Base-by-base conservation (phyloP, 1,284 basidiomycete genomes). In the Jaminaea rosea region DNA sequence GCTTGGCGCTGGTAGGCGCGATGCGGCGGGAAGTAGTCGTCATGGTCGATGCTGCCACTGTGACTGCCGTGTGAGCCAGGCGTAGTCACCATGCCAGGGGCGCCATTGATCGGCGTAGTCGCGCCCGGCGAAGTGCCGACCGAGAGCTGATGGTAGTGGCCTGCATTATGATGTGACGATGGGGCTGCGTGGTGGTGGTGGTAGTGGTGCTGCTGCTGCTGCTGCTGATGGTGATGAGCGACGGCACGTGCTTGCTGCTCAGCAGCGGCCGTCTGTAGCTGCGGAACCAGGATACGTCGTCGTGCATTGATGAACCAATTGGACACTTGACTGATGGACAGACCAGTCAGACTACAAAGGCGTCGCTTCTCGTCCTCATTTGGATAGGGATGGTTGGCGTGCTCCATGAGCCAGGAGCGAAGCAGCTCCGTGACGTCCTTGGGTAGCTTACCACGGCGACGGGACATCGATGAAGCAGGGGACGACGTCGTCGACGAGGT, bases 311-410 rank as follows among this genome's bases (percentile, higher is more conserved):
- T 70, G 46, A 72, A 70, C 66, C 65, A 68, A 27, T 71, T 70
- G 21, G 55, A 63, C 4, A 90, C 86, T 75, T 90, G 87, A 73
- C 81, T 84, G 83, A 90, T 88, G 73, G 83, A 86, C 58, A 91
- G 77, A 13, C 86, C 86, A 0, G 87, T 91, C 46, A 84, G 83
- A 65, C 84, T 81, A 76, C 88, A 90, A 55, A 91, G 77, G 67
- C 85, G 83, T 67, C 88, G 87, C 77, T 91, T 91, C 78, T 91
- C 88, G 62, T 89, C 86, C 71, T 91, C 87, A 58, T 83, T 85
- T 21, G 88, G 88, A 72, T 91, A 91, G 8, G 88, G 88, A 65
- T 91, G 87, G 69, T 87, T 85, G 2, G 85, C 85, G 70, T 91
- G 87, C 55, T 84, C 82, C 67, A 91, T 84, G 32, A 91, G 78